Percentiles rank a stretch among this genome's conserved stretches.
Evolutionary conservation across 2,329 filamentous ascomycete genomes (phyloP).

Genomic region (Rutstroemia sp.): DNA sequence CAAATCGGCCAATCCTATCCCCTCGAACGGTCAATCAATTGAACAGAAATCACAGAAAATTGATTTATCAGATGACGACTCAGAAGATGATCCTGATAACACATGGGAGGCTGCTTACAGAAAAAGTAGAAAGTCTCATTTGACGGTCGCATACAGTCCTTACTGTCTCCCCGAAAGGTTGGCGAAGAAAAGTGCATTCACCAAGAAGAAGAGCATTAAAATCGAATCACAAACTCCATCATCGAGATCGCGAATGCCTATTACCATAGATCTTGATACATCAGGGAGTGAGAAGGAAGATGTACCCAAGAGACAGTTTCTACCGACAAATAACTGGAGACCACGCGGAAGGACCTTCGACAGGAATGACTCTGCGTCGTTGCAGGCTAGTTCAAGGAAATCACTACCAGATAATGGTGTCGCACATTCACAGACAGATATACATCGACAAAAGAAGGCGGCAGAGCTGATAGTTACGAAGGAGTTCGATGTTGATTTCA

Average conservation of each 20-base stretch:
- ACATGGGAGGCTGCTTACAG: not conserved
- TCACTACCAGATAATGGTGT: not conserved
- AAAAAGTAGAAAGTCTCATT: not conserved
- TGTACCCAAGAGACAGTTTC: not conserved
- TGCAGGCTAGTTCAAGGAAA: not conserved
- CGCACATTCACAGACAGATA: not conserved
- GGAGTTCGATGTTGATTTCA: slow-evolving; percentile 6
- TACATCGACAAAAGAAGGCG: slow-evolving; percentile 9
- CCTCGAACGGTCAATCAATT: too few relatives aligned
- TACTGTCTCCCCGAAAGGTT: not conserved
- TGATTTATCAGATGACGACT: not conserved
- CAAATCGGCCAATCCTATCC: too few relatives aligned
- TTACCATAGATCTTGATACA: not conserved
- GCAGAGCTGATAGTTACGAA: slow-evolving; percentile 15
- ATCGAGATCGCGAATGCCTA: not conserved
- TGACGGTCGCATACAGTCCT: not conserved
- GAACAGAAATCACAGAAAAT: too few relatives aligned
- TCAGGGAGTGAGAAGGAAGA: not conserved
- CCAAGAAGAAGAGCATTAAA: not conserved
- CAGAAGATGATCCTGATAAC: not conserved
- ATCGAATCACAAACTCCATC: not conserved
- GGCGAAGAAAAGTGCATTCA: not conserved
- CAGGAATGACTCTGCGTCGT: not conserved
- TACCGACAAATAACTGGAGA: not conserved
- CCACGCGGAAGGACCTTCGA: not conserved